Evolutionary conservation across 2,329 filamentous ascomycete species (phyloP), one percentile per base, ranked within the genome.

Genomic region (Ciborinia camelliae): DNA sequence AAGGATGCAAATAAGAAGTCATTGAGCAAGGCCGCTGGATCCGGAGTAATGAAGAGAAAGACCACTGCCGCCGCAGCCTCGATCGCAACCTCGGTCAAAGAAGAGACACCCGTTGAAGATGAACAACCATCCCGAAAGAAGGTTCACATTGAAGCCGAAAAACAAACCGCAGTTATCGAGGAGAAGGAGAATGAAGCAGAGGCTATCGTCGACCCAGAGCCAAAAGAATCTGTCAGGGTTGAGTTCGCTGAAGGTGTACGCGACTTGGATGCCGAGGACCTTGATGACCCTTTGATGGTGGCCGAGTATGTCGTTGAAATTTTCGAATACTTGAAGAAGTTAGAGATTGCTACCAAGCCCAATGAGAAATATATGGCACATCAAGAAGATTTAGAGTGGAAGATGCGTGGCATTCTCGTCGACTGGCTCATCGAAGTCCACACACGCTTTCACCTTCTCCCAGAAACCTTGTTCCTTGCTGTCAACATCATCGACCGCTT

Each of bases 381-480:
- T 78, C 95, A 99, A 76, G 90, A 91, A 69, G 92, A 97, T 72
- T 83, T 99, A 15, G 94, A 97, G 78, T 99, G 95, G 95, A 97
- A 97, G 84, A 97, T 96, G 81, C 91, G 95, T 72, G 94, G 93
- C 69, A 97, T 99, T 71, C 86, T 99, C 63, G 88, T 98, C 70
- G 95, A 99, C 80, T 99, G 95, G 95, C 84, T 99, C 70, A 93
- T 99, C 68, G 95, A 99, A 78, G 95, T 99, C 54, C 95, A 99
- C 81, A 97, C 92, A 28, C 91, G 94, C 65, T 99, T 98, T 82
- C 90, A 95, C 71, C 87, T 99, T 23, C 85, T 98, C 50, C 95
- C 95, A 28, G 95, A 99, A 81, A 98, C 95, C 2, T 84, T 98
- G 53, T 99, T 97, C 84, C 86, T 99, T 45, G 90, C 93, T 53